Evolutionary conservation across 495 filamentous ascomycete species (phyloP).

Genomic region (Talaromyces ruber): DNA sequence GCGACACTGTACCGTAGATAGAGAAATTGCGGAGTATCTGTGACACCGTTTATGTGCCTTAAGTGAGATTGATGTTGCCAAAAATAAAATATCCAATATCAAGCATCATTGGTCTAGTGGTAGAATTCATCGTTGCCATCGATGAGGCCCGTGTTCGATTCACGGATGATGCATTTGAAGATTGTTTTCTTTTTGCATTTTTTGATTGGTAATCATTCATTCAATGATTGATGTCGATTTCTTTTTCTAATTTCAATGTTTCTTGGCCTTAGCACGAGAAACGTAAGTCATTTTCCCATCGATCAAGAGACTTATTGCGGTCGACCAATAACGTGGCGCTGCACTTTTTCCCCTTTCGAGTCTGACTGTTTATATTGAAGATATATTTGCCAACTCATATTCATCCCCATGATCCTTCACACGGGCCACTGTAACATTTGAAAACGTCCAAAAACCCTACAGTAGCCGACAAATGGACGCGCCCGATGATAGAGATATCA

Average conservation of each 20-base stretch:
- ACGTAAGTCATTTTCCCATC: no score
- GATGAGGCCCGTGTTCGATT: slow-evolving; percentile 53
- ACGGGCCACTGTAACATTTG: background rate
- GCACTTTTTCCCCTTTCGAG: background rate
- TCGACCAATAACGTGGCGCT: background rate
- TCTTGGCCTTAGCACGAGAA: background rate
- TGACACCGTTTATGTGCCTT: background rate
- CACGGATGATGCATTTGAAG: slow-evolving; percentile 41
- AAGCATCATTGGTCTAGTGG: slow-evolving; percentile 51
- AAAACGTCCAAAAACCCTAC: background rate
- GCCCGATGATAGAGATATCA: slow-evolving; percentile 56
- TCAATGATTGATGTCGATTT: background rate
- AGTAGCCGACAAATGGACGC: slow-evolving; percentile 29
- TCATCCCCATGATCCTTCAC: background rate
- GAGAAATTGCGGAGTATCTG: background rate
- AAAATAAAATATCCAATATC: background rate
- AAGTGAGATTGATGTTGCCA: background rate
- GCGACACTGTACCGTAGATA: background rate
- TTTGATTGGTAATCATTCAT: background rate
- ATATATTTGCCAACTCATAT: background rate
- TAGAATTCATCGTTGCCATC: slow-evolving; percentile 55
- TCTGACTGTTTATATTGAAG: background rate
- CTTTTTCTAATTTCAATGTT: background rate
- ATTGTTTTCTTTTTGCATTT: background rate
- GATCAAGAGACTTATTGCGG: background rate